Percentiles rank a stretch among this genome's conserved stretches.
Evolutionary conservation across 805 yeast genomes (phyloP).

Genomic region (Wickerhamomyces ciferrii): DNA sequence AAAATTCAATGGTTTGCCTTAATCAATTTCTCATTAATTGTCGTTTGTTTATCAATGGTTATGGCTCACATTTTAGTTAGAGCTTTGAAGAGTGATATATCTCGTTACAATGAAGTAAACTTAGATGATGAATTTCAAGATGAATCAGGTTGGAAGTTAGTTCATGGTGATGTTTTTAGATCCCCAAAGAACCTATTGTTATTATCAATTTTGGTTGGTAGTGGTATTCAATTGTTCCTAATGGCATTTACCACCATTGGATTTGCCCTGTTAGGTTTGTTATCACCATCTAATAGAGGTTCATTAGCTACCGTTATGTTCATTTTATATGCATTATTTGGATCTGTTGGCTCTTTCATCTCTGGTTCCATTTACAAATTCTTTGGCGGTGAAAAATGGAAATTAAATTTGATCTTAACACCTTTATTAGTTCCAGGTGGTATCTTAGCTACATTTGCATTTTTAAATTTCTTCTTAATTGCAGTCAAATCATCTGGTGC

Average conservation of each 20-base stretch:
- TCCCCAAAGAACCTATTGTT: slow-evolving; percentile 67
- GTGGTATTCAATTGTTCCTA: slow-evolving; percentile 78
- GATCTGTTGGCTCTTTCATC: slow-evolving; percentile 81
- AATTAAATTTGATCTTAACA: slow-evolving; percentile 73
- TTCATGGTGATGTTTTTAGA: slow-evolving; percentile 93
- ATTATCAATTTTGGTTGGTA: slow-evolving; percentile 78
- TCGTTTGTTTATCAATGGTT: slow-evolving; percentile 66
- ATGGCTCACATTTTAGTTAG: slow-evolving; percentile 75
- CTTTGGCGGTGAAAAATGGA: slow-evolving; percentile 92
- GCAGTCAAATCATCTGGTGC: slow-evolving; percentile 86
- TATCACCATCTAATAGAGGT: slow-evolving; percentile 94
- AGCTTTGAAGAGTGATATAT: slow-evolving; percentile 80
- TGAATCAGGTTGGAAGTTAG: slow-evolving; percentile 95
- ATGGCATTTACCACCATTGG: slow-evolving; percentile 70
- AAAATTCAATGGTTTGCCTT: slow-evolving; percentile 95
- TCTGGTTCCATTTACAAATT: slow-evolving; percentile 82
- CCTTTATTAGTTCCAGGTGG: slow-evolving; percentile 84
- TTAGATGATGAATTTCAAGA: slow-evolving; percentile 84
- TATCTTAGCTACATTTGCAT: slow-evolving; percentile 56
- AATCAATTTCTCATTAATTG: slow-evolving; percentile 79
- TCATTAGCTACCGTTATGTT: slow-evolving; percentile 88
- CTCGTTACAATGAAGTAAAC: slow-evolving; percentile 83
- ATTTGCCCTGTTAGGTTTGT: slow-evolving; percentile 82
- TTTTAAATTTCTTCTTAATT: slow-evolving; percentile 78
- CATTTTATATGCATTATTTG: slow-evolving; percentile 73